These are phyloP conservation scores for Cryptosporidium bovis DNA, from an alignment of 169 alveolate genomes.

Conservation along the genomic window DNA sequence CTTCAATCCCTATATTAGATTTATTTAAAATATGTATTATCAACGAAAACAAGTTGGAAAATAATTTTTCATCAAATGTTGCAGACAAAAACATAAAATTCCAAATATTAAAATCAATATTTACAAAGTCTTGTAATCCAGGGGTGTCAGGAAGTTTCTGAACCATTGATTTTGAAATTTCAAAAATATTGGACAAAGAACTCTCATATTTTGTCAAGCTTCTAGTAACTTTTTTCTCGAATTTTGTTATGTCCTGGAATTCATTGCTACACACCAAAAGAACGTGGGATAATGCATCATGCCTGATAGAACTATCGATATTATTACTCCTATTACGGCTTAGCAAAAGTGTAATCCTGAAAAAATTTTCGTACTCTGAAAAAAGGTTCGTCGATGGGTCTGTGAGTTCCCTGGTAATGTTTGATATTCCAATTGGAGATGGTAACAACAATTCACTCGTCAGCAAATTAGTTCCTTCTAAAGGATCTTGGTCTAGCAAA, in stretches of 20 bases:
- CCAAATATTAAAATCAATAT: not conserved
- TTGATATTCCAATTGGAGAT: conserved; percentile 17
- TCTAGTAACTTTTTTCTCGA: no score
- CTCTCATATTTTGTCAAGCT: no score
- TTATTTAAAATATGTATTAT: not conserved
- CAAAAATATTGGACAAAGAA: no score
- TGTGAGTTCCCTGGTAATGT: not conserved
- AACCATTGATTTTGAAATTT: no score
- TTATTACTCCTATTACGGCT: not conserved
- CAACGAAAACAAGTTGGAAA: not conserved
- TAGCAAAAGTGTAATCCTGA: conserved; percentile 34
- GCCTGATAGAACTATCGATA: no score
- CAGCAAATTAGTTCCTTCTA: not conserved
- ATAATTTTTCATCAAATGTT: conserved; percentile 1
- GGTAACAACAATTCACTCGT: conserved; percentile 17
- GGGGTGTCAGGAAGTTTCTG: no score
- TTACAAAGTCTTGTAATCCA: not conserved
- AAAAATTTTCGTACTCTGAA: not conserved
- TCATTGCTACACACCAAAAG: no score
- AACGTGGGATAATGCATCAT: no score
- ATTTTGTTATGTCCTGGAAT: no score
- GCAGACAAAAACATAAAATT: conserved; percentile 8
- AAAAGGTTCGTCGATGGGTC: conserved; percentile 24
- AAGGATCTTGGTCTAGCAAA: not conserved
- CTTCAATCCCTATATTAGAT: conserved; percentile 6